Evolutionary conservation across 805 yeast genomes (phyloP).

Genomic region (Candida verbasci): DNA sequence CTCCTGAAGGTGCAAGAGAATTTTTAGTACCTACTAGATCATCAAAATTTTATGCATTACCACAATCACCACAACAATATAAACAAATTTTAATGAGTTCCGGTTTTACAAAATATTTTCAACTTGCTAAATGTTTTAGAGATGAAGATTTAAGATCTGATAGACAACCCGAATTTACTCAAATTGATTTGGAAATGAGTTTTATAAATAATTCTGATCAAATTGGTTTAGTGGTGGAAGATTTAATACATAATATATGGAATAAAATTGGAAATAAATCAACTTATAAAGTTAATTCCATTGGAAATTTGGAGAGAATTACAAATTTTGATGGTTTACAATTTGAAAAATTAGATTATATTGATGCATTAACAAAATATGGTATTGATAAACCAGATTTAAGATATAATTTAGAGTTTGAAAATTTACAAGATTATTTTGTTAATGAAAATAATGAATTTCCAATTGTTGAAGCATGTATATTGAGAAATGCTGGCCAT

Average conservation of each 20-base stretch:
- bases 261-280: constrained; percentile 35
- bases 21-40: constrained; percentile 88
- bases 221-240: constrained; percentile 63
- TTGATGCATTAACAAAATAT: constrained; percentile 63
- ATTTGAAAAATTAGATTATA: constrained; percentile 50
- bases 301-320: constrained; percentile 25
- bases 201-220: constrained; percentile 63
- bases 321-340: constrained; percentile 9
- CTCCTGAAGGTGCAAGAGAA: constrained; percentile 98
- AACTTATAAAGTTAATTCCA: constrained; percentile 31
- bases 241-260: constrained; percentile 56
- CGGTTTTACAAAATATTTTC: constrained; percentile 82
- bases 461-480: constrained; percentile 71
- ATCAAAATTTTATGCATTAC: constrained; percentile 74
- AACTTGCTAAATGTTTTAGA: constrained; percentile 89
- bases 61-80: constrained; percentile 97
- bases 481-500: constrained; percentile 48
- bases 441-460: constrained; percentile 35
- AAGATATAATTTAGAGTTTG: constrained; percentile 54
- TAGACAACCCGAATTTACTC: constrained; percentile 97
- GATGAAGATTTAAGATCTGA: constrained; percentile 95
- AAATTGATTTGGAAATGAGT: constrained; percentile 92
- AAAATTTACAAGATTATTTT: constrained; percentile 42
- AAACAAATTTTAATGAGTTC: constrained; percentile 94
- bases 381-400: constrained; percentile 97